Conservation (phyloP, 495 filamentous ascomycete genomes). For the Parathielavia hyrcaniae region DNA sequence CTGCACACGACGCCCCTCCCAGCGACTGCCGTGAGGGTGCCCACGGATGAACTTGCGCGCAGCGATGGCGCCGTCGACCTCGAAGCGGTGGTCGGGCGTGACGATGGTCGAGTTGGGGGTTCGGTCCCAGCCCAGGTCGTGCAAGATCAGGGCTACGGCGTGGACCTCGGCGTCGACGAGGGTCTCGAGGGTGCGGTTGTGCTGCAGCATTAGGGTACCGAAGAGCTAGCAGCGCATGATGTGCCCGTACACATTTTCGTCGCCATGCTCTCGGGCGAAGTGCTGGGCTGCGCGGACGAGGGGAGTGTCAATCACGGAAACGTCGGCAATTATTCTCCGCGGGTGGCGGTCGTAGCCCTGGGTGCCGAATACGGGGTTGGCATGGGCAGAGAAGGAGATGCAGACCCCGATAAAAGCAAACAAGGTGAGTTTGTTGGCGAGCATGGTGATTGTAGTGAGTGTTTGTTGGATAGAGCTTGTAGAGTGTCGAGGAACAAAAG, state of each 20-base stretch:
- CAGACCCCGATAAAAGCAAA: neutral
- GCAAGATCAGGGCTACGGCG: neutral
- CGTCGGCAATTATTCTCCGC: neutral
- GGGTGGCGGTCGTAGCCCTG: neutral
- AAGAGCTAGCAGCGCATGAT: neutral
- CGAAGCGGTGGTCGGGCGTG: neutral
- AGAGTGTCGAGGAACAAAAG: no score
- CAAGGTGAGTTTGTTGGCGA: neutral
- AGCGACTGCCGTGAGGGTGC: neutral
- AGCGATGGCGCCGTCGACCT: neutral
- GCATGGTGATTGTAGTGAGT: neutral
- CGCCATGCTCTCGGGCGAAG: neutral
- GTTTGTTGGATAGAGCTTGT: no score
- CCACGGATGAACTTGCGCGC: conserved; percentile 1
- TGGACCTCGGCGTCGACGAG: neutral
- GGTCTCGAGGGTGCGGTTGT: neutral
- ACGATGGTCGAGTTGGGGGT: conserved; percentile 2
- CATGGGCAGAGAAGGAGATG: neutral
- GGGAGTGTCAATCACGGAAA: neutral
- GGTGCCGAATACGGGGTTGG: neutral
- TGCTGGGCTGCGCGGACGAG: neutral
- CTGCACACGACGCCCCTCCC: neutral
- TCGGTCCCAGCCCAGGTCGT: neutral
- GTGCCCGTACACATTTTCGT: neutral
- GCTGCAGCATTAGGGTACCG: neutral